Evolutionary conservation across 257 asterid species (phyloP), one percentile per base, ranked within the genome.

Genomic region (Solanum etuberosum): DNA sequence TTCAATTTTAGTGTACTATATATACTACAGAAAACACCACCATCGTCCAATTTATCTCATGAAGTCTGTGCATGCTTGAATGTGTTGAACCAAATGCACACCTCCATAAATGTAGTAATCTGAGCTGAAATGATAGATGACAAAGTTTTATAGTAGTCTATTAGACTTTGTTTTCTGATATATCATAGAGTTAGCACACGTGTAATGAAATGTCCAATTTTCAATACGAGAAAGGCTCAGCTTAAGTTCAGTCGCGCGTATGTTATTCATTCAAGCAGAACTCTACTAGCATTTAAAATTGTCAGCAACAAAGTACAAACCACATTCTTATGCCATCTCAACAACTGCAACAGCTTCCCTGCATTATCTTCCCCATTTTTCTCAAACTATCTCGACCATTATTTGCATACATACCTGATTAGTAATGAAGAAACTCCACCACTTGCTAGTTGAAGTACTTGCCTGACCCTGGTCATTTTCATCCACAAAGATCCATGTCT

Each of bases 401-500:
- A 80, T 80, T 88, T 89, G 63, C 81, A 72, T 18, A 59, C 14
- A 31, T 23, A 83, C 86, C 42, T 65, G 73, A 43, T 74, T 67
- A 86, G 42, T 32, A 31, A 16, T 63, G 65, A 43, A 34, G 57
- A 88, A 77, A 32, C 25, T 61, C 71, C 42, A 74, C 68, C 68
- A 57, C 40, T 34, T 51, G 15, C 42, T 46, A 34, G 48, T 68
- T 29, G 51, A 85, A 73, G 61, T 87, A 43, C 51, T 81, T 73
- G 61, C 76, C 34, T 76, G 42, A 81, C 86, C 85, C 59, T 86
- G 85, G 68, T 35, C 35, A 29, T 54, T 77, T 37, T 84, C 88
- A 86, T 85, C 90, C 89, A 86, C 89, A 86, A 81, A 37, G 42
- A 72, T 90, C 90, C 90, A 94, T 85, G 73, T 71, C 88, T 84